These are phyloP conservation scores for Pseudocercospora pini-densiflorae DNA, from an alignment of 2,329 filamentous ascomycete genomes.

Conservation along the genomic window DNA sequence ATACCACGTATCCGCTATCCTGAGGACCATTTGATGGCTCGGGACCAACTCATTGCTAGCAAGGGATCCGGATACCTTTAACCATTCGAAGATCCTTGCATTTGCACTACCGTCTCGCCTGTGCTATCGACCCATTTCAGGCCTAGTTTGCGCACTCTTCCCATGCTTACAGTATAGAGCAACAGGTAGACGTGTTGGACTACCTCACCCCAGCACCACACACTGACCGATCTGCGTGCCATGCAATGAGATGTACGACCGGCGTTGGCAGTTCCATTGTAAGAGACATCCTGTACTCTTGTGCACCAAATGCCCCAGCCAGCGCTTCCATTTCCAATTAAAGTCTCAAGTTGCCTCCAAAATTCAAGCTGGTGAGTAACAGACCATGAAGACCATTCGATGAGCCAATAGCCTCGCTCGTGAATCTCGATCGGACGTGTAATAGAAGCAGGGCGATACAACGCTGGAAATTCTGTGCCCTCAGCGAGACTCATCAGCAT, in stretches of 20 bases:
- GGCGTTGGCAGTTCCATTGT: background rate
- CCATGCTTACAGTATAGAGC: slow-evolving; percentile 72
- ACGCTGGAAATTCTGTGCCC: slow-evolving; percentile 29
- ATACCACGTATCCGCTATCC: background rate
- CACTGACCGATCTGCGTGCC: slow-evolving; percentile 51
- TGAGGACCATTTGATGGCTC: background rate
- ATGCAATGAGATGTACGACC: slow-evolving; percentile 19
- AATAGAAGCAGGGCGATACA: slow-evolving; percentile 44
- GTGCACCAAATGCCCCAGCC: slow-evolving; percentile 70
- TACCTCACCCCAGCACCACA: slow-evolving; percentile 81
- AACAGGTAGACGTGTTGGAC: slow-evolving; percentile 75
- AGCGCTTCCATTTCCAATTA: slow-evolving; percentile 61
- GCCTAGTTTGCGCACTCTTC: slow-evolving; percentile 62
- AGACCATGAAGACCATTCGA: slow-evolving; percentile 64
- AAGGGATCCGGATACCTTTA: background rate
- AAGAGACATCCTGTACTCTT: slow-evolving; percentile 40
- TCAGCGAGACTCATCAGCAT: slow-evolving; percentile 38
- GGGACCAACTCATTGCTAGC: background rate
- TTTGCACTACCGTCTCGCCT: slow-evolving; percentile 60
- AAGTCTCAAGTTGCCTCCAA: slow-evolving; percentile 67
- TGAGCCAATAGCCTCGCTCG: slow-evolving; percentile 79
- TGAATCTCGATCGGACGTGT: slow-evolving; percentile 58
- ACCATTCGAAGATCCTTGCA: slow-evolving; percentile 39
- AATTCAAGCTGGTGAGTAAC: slow-evolving; percentile 54
- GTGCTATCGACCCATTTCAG: slow-evolving; percentile 70